Conservation (phyloP, 2,329 filamentous ascomycete genomes). For the Colletotrichum spinosum region DNA sequence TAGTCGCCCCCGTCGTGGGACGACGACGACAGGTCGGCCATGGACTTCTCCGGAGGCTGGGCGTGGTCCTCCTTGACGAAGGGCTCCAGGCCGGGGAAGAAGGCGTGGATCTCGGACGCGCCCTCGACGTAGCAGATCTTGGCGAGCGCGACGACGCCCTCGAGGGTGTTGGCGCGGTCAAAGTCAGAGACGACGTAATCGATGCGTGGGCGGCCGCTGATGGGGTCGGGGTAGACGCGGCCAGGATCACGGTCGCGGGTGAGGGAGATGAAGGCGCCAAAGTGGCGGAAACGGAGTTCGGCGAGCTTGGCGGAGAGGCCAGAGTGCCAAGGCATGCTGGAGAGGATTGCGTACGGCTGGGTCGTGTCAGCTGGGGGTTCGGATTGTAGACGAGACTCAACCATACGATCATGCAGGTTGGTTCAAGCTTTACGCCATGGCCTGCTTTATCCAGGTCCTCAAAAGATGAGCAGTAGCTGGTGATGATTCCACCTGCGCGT, state of each 20-base stretch:
- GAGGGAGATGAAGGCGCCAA: slow-evolving; percentile 79
- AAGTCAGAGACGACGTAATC: slow-evolving; percentile 78
- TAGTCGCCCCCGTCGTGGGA: slow-evolving; percentile 14
- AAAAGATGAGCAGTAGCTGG: slow-evolving; percentile 79
- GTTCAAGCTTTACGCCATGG: slow-evolving; percentile 86
- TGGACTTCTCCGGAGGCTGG: slow-evolving; percentile 36
- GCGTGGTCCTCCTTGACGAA: slow-evolving; percentile 61
- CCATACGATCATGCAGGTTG: slow-evolving; percentile 74
- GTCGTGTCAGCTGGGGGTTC: slow-evolving; percentile 30
- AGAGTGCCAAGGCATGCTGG: slow-evolving; percentile 73
- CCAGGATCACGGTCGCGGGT: slow-evolving; percentile 82
- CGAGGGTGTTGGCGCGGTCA: slow-evolving; percentile 78
- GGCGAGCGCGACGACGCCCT: slow-evolving; percentile 77
- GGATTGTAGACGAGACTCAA: background rate
- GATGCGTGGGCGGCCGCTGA: slow-evolving; percentile 72
- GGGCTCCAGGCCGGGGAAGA: slow-evolving; percentile 70
- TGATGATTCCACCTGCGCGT: slow-evolving; percentile 77
- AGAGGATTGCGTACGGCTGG: slow-evolving; percentile 73
- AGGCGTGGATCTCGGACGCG: slow-evolving; percentile 81
- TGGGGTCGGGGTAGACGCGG: slow-evolving; percentile 77
- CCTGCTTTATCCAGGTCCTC: slow-evolving; percentile 84
- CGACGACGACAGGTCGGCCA: slow-evolving; percentile 12
- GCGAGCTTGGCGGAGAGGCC: slow-evolving; percentile 80
- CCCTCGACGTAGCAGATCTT: slow-evolving; percentile 84
- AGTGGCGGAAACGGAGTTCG: slow-evolving; percentile 74